These are phyloP conservation scores for Psilocybe subaeruginosa DNA, from an alignment of 768 basidiomycete genomes.

Conservation along the genomic window DNA sequence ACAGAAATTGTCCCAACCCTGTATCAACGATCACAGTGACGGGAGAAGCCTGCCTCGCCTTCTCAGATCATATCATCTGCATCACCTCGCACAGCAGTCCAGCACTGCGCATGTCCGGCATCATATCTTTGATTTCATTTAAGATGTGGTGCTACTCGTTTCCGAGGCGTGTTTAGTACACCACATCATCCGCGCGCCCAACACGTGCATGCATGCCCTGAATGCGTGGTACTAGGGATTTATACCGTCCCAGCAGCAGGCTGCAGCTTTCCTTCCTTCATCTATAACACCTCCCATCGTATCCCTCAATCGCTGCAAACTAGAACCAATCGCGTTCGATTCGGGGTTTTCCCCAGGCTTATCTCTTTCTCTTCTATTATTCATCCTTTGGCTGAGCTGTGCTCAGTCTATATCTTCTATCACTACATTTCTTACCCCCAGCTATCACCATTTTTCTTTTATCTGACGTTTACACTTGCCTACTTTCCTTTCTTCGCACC, in stretches of 20 bases:
- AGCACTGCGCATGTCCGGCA: background rate
- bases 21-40: background rate
- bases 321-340: conserved; percentile 4
- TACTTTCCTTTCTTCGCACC: conserved; percentile 14
- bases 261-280: conserved; percentile 3
- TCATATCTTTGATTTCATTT: background rate
- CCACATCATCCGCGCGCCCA: background rate
- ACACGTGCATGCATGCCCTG: conserved; percentile 18
- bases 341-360: background rate
- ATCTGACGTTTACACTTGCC: conserved; percentile 2
- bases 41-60: background rate
- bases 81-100: background rate
- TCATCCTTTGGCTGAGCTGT: conserved; percentile 9
- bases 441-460: background rate
- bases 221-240: conserved; percentile 12
- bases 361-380: background rate
- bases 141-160: background rate
- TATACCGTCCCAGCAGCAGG: conserved; percentile 11
- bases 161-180: conserved; percentile 2
- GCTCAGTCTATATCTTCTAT: conserved; percentile 3
- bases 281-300: conserved; percentile 4
- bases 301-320: background rate
- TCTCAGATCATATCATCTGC: background rate
- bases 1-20: background rate
- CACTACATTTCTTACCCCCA: background rate